These are phyloP conservation scores for Eimeria sp. DNA, from an alignment of 169 alveolate genomes.

Conservation along the genomic window DNA sequence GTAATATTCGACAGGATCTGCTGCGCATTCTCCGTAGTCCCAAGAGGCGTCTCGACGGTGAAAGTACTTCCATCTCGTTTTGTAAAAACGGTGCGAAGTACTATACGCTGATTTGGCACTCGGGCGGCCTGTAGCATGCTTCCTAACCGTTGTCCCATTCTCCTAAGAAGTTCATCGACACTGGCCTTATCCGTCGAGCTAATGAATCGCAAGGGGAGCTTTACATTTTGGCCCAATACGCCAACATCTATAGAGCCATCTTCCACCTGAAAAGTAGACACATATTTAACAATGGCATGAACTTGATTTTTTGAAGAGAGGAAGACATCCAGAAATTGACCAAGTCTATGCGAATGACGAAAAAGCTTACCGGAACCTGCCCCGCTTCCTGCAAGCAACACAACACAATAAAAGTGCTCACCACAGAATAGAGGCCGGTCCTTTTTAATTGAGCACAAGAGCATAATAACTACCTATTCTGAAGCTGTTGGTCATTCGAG, in stretches of 20 bases:
- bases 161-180: background rate
- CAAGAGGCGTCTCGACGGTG: constrained; percentile 55
- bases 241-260: constrained; percentile 52
- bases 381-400: constrained; percentile 28
- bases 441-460: background rate
- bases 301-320: background rate
- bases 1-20: constrained; percentile 2
- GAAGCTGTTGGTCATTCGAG: background rate
- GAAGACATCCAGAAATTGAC: background rate
- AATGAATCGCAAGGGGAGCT: constrained; percentile 3
- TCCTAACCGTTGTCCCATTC: constrained; percentile 44
- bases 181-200: constrained; percentile 44
- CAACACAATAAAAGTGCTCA: background rate
- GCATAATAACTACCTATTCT: background rate
- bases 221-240: background rate
- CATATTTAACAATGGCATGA: background rate
- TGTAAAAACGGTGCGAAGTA: constrained; percentile 22
- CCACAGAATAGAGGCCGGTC: background rate
- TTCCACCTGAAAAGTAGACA: constrained; percentile 25
- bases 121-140: constrained; percentile 40
- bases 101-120: constrained; percentile 3
- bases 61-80: constrained; percentile 15
- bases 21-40: constrained; percentile 23
- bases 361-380: constrained; percentile 19
- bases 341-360: background rate